Evolutionary conservation across 1,284 basidiomycete species (phyloP), one percentile per base, ranked within the genome.

Genomic region (Boletellus dicymbophilus): DNA sequence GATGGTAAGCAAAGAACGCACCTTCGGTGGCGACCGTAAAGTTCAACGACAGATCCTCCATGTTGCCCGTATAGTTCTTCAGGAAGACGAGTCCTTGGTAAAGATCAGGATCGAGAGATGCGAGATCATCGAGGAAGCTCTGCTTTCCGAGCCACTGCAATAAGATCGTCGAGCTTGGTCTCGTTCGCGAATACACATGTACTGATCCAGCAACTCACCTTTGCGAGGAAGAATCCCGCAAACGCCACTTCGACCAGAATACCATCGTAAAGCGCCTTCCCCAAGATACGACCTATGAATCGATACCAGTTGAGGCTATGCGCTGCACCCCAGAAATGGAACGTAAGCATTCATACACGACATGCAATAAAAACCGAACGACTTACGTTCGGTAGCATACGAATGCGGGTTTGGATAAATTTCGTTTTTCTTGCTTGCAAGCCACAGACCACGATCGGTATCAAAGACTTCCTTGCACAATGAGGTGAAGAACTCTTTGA

Each of bases 241-340:
- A 99, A 98, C 1, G 90, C 90, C 6, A 96, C 91, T 59, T 98
- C 94, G n/a, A 97, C 86, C 8, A 99, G 76, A 44, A 99, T 98
- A 3, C 95, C 95, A 48, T 98, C 93, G 66, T 99, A 99, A 61
- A 99, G 78, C 0, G 96, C 96, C 67, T 98, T 98, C 11, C 95
- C 96, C 1, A 98, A 76, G 22, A 99, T 90, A 1, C 93, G 79
- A 0, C 97, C 96, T 53, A 98, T 86, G 70, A 98, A 99, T 2
- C 86, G 80, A 68, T 95, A 99, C 97, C 97, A 99, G 39, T 82
- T 82, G 45, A 97, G 74, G 64, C 86, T 95, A 62, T 92, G 86
- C 0, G 80, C 90, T 93, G 55, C 2, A 44, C 9, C 31, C 22
- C 26, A 33, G 16, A 25, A 39, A 53, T 20, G 40, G 37, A 34